Evolutionary conservation across 2,329 filamentous ascomycete genomes (phyloP), one percentile per base, ranked within the genome.

Genomic region (Colletotrichum sp.): DNA sequence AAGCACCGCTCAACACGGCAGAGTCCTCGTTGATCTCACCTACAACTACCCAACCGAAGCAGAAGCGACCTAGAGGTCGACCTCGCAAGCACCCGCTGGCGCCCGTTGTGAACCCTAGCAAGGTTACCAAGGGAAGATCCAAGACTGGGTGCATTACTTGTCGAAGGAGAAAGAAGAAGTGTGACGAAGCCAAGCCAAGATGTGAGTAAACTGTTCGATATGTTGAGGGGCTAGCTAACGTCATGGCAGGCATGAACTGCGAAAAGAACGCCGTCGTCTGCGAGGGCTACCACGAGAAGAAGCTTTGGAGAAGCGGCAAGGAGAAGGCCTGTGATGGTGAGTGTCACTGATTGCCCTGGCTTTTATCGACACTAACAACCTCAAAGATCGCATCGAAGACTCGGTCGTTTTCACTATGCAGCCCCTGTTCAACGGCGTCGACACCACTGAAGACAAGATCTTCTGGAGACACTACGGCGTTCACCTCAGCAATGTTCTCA

Each of bases 221-320:
- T 28, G 60, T 26, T 8, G 72, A 21, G 63, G 24, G 44, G 24
- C 21, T 13, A 32, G 60, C 74, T 79, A 71, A 78, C 74, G 64
- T 74, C 65, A 32, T 83, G 78, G 72, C 73, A 95, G 94, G 95
- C 80, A 89, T 95, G 84, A 98, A 98, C 81, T 98, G 96, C 82
- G 94, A 97, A 85, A 98, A 98, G 89, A 98, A 98, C 83, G 95
- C 95, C 10, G 95, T 98, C 15, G 92, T 96, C 15, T 98, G 96
- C 82, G 95, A 98, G 85, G 96, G 96, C 15, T 98, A 98, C 82
- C 95, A 95, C 67, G 94, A 95, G 77, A 95, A 95, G 83, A 94
- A 95, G 75, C 91, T 95, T 69, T 98, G 96, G 96, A 95, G 93
- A 84, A 96, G 95, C 81, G 95, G 95, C 32, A 95, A 92, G 82